phyloP scores from a whole-genome alignment of 192 early-diverging fungal genomes.

The Spizellomyces punctatus region DNA sequence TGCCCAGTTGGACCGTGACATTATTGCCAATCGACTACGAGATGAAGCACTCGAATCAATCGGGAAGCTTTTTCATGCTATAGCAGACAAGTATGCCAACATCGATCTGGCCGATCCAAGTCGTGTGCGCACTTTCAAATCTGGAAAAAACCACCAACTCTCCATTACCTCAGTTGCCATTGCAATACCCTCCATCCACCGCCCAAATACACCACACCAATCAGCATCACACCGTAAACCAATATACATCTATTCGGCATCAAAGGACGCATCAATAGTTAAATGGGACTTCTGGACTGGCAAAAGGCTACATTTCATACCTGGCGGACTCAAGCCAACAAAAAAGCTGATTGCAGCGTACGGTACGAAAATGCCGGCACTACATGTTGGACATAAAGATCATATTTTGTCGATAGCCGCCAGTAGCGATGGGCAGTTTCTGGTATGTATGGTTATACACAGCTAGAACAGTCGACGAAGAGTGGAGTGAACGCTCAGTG shows the following conservation, averaged over 20 bases:
- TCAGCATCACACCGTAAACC: conserved; percentile 7
- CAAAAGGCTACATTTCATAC: conserved; percentile 65
- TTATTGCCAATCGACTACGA: conserved; percentile 85
- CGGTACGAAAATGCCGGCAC: conserved; percentile 30
- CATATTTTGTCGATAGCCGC: conserved; percentile 47
- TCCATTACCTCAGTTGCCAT: conserved; percentile 83
- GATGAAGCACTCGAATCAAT: conserved; percentile 69
- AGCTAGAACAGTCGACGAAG: conserved; percentile 21
- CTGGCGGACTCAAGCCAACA: conserved; percentile 74
- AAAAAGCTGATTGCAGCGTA: conserved; percentile 47
- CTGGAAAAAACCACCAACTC: conserved; percentile 68
- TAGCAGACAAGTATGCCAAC: conserved; percentile 59
- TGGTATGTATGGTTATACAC: conserved; percentile 46
- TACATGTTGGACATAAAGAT: conserved; percentile 53
- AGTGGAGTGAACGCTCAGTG: conserved; percentile 41
- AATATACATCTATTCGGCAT: conserved; percentile 75
- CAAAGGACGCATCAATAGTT: conserved; percentile 91
- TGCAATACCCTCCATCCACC: conserved; percentile 43
- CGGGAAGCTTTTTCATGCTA: conserved; percentile 54
- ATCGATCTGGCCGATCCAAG: conserved; percentile 35
- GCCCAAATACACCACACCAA: conserved; percentile 1
- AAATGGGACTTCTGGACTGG: conserved; percentile 85
- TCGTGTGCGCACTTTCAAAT: conserved; percentile 35
- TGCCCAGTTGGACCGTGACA: conserved; percentile 86
- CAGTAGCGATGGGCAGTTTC: conserved; percentile 52